Evolutionary conservation across 2,329 filamentous ascomycete species (phyloP), one percentile per base, ranked within the genome.

Genomic region (Claviceps africana): DNA sequence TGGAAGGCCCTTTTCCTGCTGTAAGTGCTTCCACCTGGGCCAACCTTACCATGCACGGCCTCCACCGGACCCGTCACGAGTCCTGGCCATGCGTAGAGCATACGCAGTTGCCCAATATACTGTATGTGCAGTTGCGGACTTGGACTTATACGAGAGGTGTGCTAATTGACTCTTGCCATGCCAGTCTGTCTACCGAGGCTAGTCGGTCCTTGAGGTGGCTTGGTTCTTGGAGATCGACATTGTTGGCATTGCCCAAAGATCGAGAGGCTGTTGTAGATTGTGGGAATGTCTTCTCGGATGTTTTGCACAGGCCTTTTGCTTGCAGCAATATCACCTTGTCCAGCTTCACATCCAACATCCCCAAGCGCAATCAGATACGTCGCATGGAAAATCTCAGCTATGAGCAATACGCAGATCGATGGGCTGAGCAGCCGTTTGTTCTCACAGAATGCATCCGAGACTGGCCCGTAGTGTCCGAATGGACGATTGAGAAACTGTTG

Each of bases 1-100:
- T 97, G 91, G 91, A 90, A 93, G 67, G 68, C 82, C 19, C 67
- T 95, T 21, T 94, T 91, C 61, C 75, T 95, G 57, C 78, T 81
- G 89, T 95, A 82, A 80, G 88, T 82, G 43, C 51, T 33, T 47
- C 46, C 44, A 19, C 6, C 17, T 37, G 19, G 4, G 15, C 44
- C 11, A 10, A 30, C 13, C 17, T 17, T 39, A 17, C n/a, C 22
- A 13, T 33, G 21, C 17, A 43, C 9, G 22, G 8, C 22, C 11
- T 33, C 40, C 15, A 3, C 9, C 21, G n/a, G 28, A 44, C 6
- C 11, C 19, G 43, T 47, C 35, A 46, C n/a, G 2, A n/a, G 19
- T 17, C 11, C 9, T 17, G 13, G 10, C 28, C 13, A 8, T n/a
- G 21, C 22, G 45, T 50, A 44, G 58, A 63, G 54, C 59, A 47